These are phyloP conservation scores for Sugiyamaella novakii DNA, from an alignment of 1,139 yeast species.

Conservation along the genomic window DNA sequence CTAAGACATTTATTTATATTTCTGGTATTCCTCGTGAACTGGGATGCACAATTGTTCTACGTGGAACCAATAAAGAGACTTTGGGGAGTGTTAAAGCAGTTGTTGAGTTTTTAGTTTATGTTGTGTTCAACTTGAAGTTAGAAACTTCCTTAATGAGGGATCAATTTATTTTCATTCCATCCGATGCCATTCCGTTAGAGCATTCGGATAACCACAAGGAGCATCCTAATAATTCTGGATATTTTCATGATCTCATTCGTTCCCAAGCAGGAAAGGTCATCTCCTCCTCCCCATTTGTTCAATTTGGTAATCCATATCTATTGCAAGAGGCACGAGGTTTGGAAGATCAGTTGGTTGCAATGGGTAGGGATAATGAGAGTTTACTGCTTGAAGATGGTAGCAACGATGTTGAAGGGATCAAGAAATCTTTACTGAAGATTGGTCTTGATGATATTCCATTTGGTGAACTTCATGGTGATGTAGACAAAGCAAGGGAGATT, in stretches of 20 bases:
- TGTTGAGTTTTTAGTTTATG: slow-evolving; percentile 76
- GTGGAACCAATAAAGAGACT: slow-evolving; percentile 67
- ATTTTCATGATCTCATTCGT: slow-evolving; percentile 53
- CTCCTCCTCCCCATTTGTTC: slow-evolving; percentile 76
- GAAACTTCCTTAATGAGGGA: slow-evolving; percentile 83
- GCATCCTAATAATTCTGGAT: slow-evolving; percentile 33
- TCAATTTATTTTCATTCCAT: slow-evolving; percentile 58
- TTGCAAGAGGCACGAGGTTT: slow-evolving; percentile 57
- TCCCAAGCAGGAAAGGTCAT: slow-evolving; percentile 54
- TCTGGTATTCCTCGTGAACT: slow-evolving; percentile 72
- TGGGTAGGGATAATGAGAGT: slow-evolving; percentile 37
- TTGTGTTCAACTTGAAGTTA: slow-evolving; percentile 71
- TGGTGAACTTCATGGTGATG: slow-evolving; percentile 34
- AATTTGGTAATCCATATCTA: slow-evolving; percentile 66
- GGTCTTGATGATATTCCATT: slow-evolving; percentile 24
- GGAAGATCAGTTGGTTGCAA: slow-evolving; percentile 50
- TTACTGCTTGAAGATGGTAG: slow-evolving; percentile 31
- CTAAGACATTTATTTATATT: slow-evolving; percentile 74
- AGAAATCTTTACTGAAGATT: slow-evolving; percentile 24
- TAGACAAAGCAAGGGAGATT: slow-evolving; percentile 30
- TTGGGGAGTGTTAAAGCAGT: slow-evolving; percentile 74
- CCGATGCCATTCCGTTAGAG: slow-evolving; percentile 25
- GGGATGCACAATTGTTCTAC: slow-evolving; percentile 79
- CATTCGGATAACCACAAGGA: slow-evolving; percentile 21
- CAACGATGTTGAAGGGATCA: slow-evolving; percentile 18